A percentile compares a stretch with the other conserved stretches of the same genome.
Evolutionary conservation across 2,329 filamentous ascomycete species (phyloP).

Genomic region (Trichoderma hamatum): DNA sequence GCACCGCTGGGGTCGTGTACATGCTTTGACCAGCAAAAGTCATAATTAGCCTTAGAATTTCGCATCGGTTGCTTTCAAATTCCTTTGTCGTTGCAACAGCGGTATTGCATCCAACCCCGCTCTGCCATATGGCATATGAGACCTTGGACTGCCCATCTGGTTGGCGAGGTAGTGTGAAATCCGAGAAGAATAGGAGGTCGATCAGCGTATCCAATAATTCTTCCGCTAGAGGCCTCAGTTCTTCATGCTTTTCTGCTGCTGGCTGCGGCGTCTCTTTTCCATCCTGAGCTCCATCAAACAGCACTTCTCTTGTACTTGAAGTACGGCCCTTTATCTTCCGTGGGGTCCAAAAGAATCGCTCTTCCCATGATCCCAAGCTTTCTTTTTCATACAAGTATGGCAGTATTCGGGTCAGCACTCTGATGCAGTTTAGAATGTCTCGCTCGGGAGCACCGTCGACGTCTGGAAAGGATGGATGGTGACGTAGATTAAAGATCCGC

Average conservation of each 20-base stretch:
- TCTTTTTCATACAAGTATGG: conserved; percentile 94
- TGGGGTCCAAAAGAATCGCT: conserved; percentile 87
- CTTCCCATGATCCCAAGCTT: conserved; percentile 80
- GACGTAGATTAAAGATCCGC: conserved; percentile 77
- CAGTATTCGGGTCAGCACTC: conserved; percentile 84
- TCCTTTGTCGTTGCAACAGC: conserved; percentile 87
- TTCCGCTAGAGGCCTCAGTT: conserved; percentile 84
- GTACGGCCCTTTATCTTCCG: conserved; percentile 72
- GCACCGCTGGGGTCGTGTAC: conserved; percentile 79
- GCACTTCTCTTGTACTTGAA: conserved; percentile 69
- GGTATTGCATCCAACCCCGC: conserved; percentile 92
- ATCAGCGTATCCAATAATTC: conserved; percentile 89
- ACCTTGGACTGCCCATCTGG: conserved; percentile 76
- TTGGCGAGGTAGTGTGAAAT: conserved; percentile 80
- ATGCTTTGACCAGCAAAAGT: conserved; percentile 88
- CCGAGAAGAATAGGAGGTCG: conserved; percentile 88
- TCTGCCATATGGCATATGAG: conserved; percentile 96
- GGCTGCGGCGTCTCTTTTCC: conserved; percentile 53
- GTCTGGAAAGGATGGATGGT: conserved; percentile 89
- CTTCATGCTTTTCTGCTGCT: conserved; percentile 69
- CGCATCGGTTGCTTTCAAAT: conserved; percentile 88
- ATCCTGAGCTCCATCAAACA: conserved; percentile 77
- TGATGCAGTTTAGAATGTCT: conserved; percentile 93
- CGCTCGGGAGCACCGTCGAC: conserved; percentile 79
- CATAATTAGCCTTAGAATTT: conserved; percentile 83